phyloP scores from a whole-genome alignment of 2,329 filamentous ascomycete species.

The Alternaria gansuensis region DNA sequence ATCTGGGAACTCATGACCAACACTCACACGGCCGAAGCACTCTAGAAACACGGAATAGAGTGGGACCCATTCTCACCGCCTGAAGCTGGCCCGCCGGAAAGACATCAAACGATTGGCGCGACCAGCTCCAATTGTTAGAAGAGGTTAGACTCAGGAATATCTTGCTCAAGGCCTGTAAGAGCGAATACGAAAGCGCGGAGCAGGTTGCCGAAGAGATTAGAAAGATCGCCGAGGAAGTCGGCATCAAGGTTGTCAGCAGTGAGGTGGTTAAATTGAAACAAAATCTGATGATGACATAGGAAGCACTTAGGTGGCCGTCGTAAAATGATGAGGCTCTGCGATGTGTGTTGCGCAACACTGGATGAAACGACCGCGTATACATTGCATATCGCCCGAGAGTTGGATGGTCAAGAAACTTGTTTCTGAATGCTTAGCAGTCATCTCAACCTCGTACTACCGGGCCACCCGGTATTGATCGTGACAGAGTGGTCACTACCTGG shows the following conservation, averaged over 20 bases:
- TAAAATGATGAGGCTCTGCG: neutral
- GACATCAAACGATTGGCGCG: neutral
- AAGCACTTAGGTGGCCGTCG: neutral
- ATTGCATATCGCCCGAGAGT: neutral
- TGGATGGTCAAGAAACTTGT: neutral
- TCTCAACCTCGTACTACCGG: neutral
- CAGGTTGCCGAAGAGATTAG: conserved; percentile 13
- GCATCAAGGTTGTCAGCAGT: conserved; percentile 12
- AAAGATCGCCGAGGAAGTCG: conserved; percentile 2
- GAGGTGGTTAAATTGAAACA: neutral
- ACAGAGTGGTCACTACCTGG: neutral
- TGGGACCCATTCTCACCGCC: conserved; percentile 11
- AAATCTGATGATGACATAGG: neutral
- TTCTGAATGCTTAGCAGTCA: neutral
- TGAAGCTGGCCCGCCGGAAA: neutral
- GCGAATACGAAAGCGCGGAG: conserved; percentile 12
- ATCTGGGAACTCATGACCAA: conserved; percentile 21
- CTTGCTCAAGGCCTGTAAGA: conserved; percentile 19
- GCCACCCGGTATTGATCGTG: neutral
- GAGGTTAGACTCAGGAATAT: conserved; percentile 19
- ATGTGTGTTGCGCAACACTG: neutral
- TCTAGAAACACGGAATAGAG: neutral
- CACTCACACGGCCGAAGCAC: neutral
- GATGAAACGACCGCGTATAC: neutral
- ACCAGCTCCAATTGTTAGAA: conserved; percentile 13